A percentile compares a stretch with the other conserved stretches of the same genome.
Evolutionary conservation across 1,284 basidiomycete species (phyloP).

Genomic region (Schizophyllum amplum): DNA sequence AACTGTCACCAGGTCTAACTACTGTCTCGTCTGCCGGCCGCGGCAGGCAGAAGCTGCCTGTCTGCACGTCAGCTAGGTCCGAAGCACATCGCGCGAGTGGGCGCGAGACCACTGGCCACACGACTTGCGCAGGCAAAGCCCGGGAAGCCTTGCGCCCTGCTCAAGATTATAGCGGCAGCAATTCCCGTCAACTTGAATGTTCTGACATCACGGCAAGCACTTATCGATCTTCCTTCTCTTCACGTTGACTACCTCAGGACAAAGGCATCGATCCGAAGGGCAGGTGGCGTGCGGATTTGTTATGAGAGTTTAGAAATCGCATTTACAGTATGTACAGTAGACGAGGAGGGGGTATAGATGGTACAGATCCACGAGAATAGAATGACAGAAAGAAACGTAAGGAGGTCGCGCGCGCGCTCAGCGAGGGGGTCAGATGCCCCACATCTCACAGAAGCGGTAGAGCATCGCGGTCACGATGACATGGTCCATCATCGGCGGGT

Average conservation of each 20-base stretch:
- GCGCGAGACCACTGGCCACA: no score
- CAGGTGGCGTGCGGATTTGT: neutral
- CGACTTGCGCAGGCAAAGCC: no score
- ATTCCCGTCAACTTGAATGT: no score
- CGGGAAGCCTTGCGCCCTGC: no score
- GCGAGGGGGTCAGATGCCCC: neutral
- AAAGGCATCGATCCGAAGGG: neutral
- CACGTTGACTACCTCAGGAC: neutral
- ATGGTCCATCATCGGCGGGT: constrained; percentile 81
- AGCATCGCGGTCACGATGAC: constrained; percentile 78
- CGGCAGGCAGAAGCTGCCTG: neutral
- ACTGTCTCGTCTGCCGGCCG: neutral
- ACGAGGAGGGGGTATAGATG: neutral
- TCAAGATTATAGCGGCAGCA: neutral
- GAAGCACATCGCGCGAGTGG: no score
- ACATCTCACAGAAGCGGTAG: constrained; percentile 30
- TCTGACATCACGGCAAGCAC: neutral
- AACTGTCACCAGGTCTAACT: no score
- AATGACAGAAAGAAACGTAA: neutral
- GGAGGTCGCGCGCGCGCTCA: neutral
- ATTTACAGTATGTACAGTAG: neutral
- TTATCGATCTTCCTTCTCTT: neutral
- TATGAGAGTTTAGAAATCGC: neutral
- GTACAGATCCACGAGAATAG: neutral
- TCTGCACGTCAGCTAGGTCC: neutral